Percentiles rank a stretch among this genome's conserved stretches.
Conservation (phyloP, 23 red algal species). For the Gracilaria vermiculophylla region DNA sequence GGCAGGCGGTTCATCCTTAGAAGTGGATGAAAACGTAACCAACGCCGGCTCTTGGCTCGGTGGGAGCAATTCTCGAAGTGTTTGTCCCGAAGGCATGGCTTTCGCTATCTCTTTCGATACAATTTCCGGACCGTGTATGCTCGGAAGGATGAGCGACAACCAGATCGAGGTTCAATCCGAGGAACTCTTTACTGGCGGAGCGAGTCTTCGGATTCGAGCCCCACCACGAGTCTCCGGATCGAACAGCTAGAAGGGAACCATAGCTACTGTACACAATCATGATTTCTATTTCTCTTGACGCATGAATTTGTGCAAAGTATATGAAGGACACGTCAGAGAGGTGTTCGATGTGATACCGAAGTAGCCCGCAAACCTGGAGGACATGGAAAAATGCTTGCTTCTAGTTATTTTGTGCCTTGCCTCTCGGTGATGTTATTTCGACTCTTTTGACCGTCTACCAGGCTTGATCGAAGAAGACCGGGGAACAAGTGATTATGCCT, state of each 20-base stretch:
- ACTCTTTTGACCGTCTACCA: too few species aligned
- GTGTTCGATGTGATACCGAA: constrained; percentile 1
- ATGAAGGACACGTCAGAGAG: constrained; percentile 16
- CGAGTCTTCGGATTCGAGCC: not conserved
- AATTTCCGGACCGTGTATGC: not conserved
- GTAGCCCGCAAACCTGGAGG: not conserved
- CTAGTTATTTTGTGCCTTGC: not conserved
- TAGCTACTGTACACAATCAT: not conserved
- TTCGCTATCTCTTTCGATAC: not conserved
- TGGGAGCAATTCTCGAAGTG: constrained; percentile 26
- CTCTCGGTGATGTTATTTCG: too few species aligned
- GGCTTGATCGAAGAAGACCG: too few species aligned
- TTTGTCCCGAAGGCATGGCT: not conserved
- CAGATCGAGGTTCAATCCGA: not conserved
- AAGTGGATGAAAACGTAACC: constrained; percentile 5
- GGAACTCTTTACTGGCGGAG: not conserved
- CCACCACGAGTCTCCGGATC: not conserved
- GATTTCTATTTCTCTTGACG: not conserved
- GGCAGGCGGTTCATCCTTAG: not conserved
- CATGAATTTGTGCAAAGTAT: constrained; percentile 7
- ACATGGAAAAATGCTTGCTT: not conserved
- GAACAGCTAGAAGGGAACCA: not conserved
- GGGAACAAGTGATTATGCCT: too few species aligned
- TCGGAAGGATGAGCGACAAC: not conserved
- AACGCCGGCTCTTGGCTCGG: constrained; percentile 5